A percentile compares a stretch with the other conserved stretches of the same genome.
Evolutionary conservation across 495 filamentous ascomycete species (phyloP).

Genomic region (Barbatosphaeria neglecta): DNA sequence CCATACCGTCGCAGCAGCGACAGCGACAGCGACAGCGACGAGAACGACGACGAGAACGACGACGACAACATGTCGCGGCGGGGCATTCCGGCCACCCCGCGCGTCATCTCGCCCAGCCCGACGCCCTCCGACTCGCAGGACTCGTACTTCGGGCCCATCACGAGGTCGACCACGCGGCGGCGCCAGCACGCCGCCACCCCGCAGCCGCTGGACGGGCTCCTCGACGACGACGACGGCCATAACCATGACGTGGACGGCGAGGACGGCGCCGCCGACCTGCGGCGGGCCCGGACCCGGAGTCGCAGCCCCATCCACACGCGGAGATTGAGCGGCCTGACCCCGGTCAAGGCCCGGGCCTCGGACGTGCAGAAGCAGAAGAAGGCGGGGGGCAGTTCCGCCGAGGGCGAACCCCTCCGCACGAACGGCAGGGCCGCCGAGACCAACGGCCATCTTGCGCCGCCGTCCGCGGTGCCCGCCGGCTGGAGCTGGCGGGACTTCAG

Average conservation of each 20-base stretch:
- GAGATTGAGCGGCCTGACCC: constrained; percentile 34
- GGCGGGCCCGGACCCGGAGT: constrained; percentile 35
- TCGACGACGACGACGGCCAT: constrained; percentile 23
- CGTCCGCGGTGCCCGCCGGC: constrained; percentile 34
- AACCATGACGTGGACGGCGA: constrained; percentile 28
- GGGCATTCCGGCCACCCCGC: constrained; percentile 50
- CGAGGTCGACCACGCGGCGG: constrained; percentile 50
- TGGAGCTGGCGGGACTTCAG: constrained; percentile 73
- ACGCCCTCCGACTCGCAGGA: constrained; percentile 47
- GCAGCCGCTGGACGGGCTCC: constrained; percentile 23
- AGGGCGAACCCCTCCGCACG: constrained; percentile 19
- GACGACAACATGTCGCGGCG: constrained; percentile 21
- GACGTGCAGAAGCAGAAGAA: constrained; percentile 1
- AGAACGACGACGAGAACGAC: too few species aligned
- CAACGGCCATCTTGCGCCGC: constrained; percentile 66
- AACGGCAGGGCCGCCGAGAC: constrained; percentile 21
- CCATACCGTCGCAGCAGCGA: too few species aligned
- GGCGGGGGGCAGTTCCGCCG: constrained; percentile 8
- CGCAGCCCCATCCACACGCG: constrained; percentile 40
- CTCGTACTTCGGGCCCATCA: constrained; percentile 50
- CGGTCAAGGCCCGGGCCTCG: constrained; percentile 20
- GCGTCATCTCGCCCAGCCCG: constrained; percentile 61
- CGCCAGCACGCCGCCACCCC: constrained; percentile 23
- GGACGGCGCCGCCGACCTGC: constrained; percentile 23
- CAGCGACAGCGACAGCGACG: too few species aligned